Evolutionary conservation across 2,329 filamentous ascomycete species (phyloP).

Genomic region (Chaetomiaceae sp.): DNA sequence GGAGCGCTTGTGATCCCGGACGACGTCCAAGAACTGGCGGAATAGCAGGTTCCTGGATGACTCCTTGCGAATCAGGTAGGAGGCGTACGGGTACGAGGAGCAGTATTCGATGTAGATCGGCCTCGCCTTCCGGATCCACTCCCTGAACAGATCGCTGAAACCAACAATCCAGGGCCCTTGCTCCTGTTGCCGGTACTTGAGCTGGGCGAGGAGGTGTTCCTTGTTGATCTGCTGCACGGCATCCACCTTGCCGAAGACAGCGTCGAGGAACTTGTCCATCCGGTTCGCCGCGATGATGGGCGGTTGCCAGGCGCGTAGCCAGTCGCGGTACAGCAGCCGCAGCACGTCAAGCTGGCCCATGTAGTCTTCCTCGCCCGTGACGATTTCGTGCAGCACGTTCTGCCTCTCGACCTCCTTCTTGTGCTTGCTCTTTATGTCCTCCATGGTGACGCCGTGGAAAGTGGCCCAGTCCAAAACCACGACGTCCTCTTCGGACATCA

Average conservation of each 20-base stretch:
- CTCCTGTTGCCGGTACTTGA: conserved; percentile 95
- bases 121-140: conserved; percentile 95
- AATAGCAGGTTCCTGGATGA: conserved; percentile 80
- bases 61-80: conserved; percentile 77
- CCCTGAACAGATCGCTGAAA: conserved; percentile 94
- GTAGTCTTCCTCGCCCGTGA: conserved; percentile 85
- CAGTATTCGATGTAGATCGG: conserved; percentile 88
- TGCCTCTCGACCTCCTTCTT: conserved; percentile 91
- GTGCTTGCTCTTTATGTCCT: conserved; percentile 61
- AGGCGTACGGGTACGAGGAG: conserved; percentile 75
- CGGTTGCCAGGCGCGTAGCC: conserved; percentile 64
- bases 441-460: conserved; percentile 78
- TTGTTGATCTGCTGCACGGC: conserved; percentile 86
- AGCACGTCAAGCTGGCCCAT: conserved; percentile 87
- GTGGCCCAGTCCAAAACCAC: conserved; percentile 81
- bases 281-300: conserved; percentile 75
- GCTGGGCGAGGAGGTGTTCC: conserved; percentile 81
- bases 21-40: conserved; percentile 75
- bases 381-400: conserved; percentile 91
- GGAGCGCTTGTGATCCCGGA: conserved; percentile 69
- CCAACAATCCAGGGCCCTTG: conserved; percentile 92
- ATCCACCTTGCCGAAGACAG: conserved; percentile 89
- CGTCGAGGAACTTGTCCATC: conserved; percentile 69
- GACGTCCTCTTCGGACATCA: conserved; percentile 60
- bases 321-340: conserved; percentile 77